A percentile compares a stretch with the other conserved stretches of the same genome.
These are phyloP conservation scores for Paramecium octaurelia DNA, from an alignment of 73 alveolate genomes.

Conservation along the genomic window DNA sequence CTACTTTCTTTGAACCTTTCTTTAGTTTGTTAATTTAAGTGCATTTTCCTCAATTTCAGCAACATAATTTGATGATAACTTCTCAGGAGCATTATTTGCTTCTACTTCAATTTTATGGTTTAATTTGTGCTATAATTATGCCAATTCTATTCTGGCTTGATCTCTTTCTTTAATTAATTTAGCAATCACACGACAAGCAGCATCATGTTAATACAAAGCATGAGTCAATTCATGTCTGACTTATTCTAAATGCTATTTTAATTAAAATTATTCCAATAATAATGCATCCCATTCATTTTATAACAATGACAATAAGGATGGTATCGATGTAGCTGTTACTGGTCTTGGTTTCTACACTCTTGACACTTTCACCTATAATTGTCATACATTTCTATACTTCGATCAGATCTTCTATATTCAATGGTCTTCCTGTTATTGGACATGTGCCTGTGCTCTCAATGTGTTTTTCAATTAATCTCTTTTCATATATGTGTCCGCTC, in stretches of 20 bases:
- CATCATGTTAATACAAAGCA: constrained; percentile 87
- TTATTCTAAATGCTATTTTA: constrained; percentile 70
- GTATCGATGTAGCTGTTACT: constrained; percentile 66
- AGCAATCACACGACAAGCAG: constrained; percentile 85
- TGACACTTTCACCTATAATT: constrained; percentile 33
- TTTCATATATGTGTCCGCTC: constrained; percentile 86
- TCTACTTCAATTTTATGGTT: constrained; percentile 32
- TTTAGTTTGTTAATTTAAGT: neutral
- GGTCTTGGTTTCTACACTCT: constrained; percentile 74
- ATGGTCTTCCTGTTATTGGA: constrained; percentile 80
- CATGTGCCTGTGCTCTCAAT: constrained; percentile 75
- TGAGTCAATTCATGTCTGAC: constrained; percentile 78
- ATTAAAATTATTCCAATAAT: constrained; percentile 72
- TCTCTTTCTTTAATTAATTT: constrained; percentile 82
- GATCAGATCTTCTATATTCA: constrained; percentile 68
- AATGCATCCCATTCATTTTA: constrained; percentile 83
- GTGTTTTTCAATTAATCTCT: constrained; percentile 69
- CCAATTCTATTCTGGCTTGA: constrained; percentile 71
- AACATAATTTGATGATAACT: constrained; percentile 8
- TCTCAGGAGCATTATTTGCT: constrained; percentile 12
- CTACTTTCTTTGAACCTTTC: constrained; percentile 44
- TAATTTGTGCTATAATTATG: constrained; percentile 44
- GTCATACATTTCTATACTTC: neutral
- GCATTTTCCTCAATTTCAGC: constrained; percentile 34
- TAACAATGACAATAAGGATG: constrained; percentile 70